A percentile compares a stretch with the other conserved stretches of the same genome.
These are phyloP conservation scores for Mrakia blollopis DNA, from an alignment of 768 basidiomycete genomes.

Conservation along the genomic window DNA sequence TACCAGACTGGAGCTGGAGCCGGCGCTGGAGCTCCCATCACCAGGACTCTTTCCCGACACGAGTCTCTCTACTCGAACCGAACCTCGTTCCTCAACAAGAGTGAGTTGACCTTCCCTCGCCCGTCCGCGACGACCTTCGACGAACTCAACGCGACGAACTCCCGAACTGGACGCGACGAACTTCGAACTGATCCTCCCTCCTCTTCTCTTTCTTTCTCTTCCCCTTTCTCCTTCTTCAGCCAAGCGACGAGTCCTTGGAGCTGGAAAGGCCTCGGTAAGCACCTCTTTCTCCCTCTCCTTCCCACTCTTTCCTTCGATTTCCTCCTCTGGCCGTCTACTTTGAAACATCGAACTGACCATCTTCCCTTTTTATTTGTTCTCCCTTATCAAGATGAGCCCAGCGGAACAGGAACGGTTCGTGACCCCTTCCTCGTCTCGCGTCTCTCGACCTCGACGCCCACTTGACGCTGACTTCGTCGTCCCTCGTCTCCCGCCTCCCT, in stretches of 20 bases:
- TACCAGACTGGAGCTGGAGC: constrained; percentile 35
- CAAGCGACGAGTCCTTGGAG: constrained; percentile 81
- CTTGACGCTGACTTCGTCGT: too few species aligned
- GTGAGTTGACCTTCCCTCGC: constrained; percentile 46
- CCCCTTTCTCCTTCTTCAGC: not conserved
- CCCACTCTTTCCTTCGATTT: too few species aligned
- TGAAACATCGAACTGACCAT: too few species aligned
- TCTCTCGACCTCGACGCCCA: too few species aligned
- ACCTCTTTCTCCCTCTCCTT: too few species aligned
- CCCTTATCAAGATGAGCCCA: constrained; percentile 40
- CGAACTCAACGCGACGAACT: too few species aligned
- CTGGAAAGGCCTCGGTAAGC: constrained; percentile 46
- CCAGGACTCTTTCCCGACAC: constrained; percentile 84
- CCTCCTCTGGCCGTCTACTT: too few species aligned
- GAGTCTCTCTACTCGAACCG: constrained; percentile 93
- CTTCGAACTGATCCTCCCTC: not conserved
- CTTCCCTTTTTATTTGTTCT: too few species aligned
- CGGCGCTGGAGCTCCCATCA: constrained; percentile 64
- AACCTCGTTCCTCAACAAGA: constrained; percentile 85
- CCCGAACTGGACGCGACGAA: too few species aligned
- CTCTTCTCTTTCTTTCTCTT: not conserved
- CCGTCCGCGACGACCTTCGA: too few species aligned
- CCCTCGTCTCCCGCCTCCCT: not conserved
- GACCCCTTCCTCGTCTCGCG: too few species aligned
- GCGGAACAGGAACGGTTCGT: constrained; percentile 41